Percentiles rank a stretch among this genome's conserved stretches.
Evolutionary conservation across 768 basidiomycete genomes (phyloP).

Genomic region (Suillus alpinus): DNA sequence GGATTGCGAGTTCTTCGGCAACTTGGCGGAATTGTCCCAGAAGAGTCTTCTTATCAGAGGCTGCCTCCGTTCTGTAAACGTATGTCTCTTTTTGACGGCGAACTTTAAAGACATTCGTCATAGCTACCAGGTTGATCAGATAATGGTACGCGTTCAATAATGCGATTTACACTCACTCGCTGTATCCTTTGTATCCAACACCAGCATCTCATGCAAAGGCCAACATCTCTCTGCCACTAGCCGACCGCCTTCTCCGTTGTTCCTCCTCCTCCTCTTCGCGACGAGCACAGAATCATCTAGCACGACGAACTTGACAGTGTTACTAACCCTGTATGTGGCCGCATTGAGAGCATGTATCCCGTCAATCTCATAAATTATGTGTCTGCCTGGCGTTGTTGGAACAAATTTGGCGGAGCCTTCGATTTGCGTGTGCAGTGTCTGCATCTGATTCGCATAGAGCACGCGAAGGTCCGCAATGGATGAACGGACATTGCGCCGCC

Average conservation of each 20-base stretch:
- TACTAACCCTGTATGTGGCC: conserved; percentile 91
- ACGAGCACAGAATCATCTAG: conserved; percentile 91
- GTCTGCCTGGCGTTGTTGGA: conserved; percentile 86
- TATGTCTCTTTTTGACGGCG: conserved; percentile 90
- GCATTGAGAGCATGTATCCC: conserved; percentile 83
- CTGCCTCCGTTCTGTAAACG: conserved; percentile 83
- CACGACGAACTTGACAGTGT: conserved; percentile 84
- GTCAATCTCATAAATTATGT: conserved; percentile 84
- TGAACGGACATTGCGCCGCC: conserved; percentile 69
- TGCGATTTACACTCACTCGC: conserved; percentile 55
- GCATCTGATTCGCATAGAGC: conserved; percentile 94
- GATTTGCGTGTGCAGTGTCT: conserved; percentile 82
- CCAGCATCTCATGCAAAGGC: conserved; percentile 90
- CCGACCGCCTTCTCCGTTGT: conserved; percentile 60
- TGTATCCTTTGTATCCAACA: conserved; percentile 94
- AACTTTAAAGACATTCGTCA: conserved; percentile 98
- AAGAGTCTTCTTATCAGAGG: conserved; percentile 83
- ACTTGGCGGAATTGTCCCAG: conserved; percentile 86
- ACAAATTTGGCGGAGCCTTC: conserved; percentile 96
- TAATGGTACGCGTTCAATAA: neutral
- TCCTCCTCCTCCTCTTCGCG: conserved; percentile 68
- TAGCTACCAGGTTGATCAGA: conserved; percentile 36
- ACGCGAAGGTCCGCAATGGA: conserved; percentile 95
- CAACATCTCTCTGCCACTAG: conserved; percentile 93
- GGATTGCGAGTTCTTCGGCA: conserved; percentile 85